Conservation (phyloP, 768 basidiomycete species). For the Leccinum uliginosum region DNA sequence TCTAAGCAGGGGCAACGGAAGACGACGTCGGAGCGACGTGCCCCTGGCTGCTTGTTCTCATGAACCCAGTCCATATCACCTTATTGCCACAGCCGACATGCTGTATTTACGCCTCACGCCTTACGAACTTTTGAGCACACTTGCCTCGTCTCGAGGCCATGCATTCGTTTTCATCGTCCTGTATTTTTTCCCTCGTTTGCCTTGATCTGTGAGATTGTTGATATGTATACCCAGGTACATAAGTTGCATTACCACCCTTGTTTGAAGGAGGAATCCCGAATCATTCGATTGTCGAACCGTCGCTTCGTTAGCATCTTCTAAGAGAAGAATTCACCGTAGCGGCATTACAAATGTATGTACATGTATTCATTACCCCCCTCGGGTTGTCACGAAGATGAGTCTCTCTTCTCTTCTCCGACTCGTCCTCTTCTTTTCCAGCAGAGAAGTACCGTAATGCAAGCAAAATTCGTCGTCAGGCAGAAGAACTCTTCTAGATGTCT, state of each 20-base stretch:
- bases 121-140: neutral
- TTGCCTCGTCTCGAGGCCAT: slow-evolving; percentile 1
- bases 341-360: neutral
- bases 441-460: neutral
- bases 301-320: neutral
- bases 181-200: neutral
- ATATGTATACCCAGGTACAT: slow-evolving; percentile 1
- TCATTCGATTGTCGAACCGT: neutral
- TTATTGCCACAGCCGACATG: neutral
- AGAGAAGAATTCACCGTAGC: neutral
- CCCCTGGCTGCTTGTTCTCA: neutral
- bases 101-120: neutral
- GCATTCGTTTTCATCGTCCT: neutral
- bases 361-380: neutral
- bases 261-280: neutral
- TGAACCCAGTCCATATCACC: neutral
- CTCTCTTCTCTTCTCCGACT: neutral
- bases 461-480: neutral
- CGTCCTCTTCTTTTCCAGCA: neutral
- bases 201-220: neutral
- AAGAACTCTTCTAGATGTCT: neutral
- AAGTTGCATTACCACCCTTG: neutral
- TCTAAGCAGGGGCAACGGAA: neutral
- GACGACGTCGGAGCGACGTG: neutral
- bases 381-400: too few relatives aligned